phyloP scores from a whole-genome alignment of 164 flowering plant species.

The Umbilicus rupestris region DNA sequence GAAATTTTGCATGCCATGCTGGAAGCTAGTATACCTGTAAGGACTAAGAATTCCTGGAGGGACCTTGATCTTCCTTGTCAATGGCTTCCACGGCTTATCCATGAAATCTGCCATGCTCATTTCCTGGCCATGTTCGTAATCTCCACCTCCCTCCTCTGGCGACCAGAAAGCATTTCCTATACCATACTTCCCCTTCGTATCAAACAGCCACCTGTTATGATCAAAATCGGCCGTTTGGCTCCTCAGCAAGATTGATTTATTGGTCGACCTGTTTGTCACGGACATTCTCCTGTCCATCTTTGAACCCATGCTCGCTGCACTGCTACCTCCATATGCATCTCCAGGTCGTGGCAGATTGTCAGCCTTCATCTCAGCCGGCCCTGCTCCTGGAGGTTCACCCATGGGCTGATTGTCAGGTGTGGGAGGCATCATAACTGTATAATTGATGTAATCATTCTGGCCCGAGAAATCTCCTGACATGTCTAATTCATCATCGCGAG shows the following conservation, averaged over 20 bases:
- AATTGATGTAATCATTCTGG: conserved; percentile 49
- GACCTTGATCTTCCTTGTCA: conserved; percentile 37
- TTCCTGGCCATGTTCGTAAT: conserved; percentile 13
- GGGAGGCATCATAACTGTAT: conserved; percentile 87
- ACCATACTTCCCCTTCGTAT: conserved; percentile 54
- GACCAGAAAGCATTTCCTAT: conserved; percentile 56
- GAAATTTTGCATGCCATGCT: background rate
- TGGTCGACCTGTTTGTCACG: conserved; percentile 24
- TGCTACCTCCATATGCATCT: background rate
- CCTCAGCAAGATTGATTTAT: conserved; percentile 40
- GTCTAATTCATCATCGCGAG: conserved; percentile 75
- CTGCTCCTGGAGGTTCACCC: conserved; percentile 20
- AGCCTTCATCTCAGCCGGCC: background rate
- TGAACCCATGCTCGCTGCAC: no score
- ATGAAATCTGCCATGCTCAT: conserved; percentile 34
- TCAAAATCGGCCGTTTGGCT: conserved; percentile 61
- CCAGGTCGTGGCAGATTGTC: conserved; percentile 13
- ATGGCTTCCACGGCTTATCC: conserved; percentile 67
- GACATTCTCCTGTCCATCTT: conserved; percentile 39
- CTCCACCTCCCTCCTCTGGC: conserved; percentile 17
- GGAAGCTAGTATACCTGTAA: conserved; percentile 33
- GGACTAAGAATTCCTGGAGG: conserved; percentile 45
- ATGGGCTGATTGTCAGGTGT: conserved; percentile 88
- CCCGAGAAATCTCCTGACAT: conserved; percentile 37
- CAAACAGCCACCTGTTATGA: conserved; percentile 61